A percentile compares a stretch with the other conserved stretches of the same genome.
phyloP scores from a whole-genome alignment of 1,139 yeast genomes.

The Ogataea hybrid region DNA sequence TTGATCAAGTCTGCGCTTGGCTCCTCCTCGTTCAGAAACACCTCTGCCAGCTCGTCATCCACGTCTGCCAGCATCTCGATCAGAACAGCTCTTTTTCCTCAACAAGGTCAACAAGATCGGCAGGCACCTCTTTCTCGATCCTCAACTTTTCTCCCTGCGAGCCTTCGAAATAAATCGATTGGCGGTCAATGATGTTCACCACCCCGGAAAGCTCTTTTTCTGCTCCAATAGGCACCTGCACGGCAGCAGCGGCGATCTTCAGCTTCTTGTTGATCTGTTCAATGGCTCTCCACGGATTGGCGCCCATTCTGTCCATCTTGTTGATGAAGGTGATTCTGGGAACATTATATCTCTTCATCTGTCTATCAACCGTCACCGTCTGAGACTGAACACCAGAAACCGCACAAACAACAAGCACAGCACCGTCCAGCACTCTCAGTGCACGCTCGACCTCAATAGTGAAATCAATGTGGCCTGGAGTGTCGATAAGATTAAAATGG shows the following conservation, averaged over 20 bases:
- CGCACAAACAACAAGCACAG: slow-evolving; percentile 96
- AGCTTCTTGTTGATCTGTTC: slow-evolving; percentile 86
- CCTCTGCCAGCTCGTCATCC: slow-evolving; percentile 94
- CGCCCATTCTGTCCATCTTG: slow-evolving; percentile 99
- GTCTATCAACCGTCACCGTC: slow-evolving; percentile 97
- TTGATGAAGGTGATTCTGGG: slow-evolving; percentile 95
- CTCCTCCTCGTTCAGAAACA: slow-evolving; percentile 84
- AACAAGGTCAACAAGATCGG: slow-evolving; percentile 66
- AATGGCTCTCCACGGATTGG: slow-evolving; percentile 93
- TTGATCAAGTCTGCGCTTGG: slow-evolving; percentile 83
- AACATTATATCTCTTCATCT: slow-evolving; percentile 97
- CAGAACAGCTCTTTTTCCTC: slow-evolving; percentile 78
- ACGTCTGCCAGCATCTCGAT: slow-evolving; percentile 97
- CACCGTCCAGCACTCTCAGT: slow-evolving; percentile 94
- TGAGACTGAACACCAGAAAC: slow-evolving; percentile 98
- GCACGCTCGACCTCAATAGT: slow-evolving; percentile 99
- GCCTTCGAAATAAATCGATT: slow-evolving; percentile 88
- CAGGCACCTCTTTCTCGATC: slow-evolving; percentile 66
- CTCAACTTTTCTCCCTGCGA: slow-evolving; percentile 78
- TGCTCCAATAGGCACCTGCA: slow-evolving; percentile 95
- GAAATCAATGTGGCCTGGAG: slow-evolving; percentile 98
- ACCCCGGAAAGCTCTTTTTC: slow-evolving; percentile 84
- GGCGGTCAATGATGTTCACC: slow-evolving; percentile 86
- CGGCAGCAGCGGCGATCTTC: slow-evolving; percentile 94
- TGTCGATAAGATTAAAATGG: slow-evolving; percentile 93